These are phyloP conservation scores for Magnolia sinica DNA, from an alignment of 164 flowering plant genomes.

Conservation along the genomic window DNA sequence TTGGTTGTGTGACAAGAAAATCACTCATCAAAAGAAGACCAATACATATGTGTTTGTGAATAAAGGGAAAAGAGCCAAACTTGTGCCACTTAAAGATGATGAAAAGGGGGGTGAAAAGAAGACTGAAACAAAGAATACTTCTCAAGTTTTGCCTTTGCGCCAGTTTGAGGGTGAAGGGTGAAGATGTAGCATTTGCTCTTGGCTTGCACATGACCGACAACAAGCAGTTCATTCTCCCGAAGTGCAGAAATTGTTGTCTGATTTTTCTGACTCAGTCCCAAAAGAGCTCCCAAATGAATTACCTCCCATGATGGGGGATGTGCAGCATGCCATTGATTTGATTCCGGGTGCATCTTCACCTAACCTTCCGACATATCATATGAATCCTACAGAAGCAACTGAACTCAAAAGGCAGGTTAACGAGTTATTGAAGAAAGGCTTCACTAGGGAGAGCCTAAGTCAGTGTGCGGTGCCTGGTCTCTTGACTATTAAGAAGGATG, in stretches of 20 bases:
- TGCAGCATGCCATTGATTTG: background rate
- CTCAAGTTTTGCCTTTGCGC: background rate
- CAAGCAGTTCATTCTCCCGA: background rate
- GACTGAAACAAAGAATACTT: background rate
- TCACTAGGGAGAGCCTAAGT: background rate
- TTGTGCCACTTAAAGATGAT: background rate
- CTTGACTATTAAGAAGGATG: background rate
- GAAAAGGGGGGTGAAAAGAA: background rate
- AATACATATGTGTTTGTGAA: background rate
- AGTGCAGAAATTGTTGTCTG: background rate
- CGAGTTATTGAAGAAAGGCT: background rate
- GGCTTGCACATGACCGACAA: background rate
- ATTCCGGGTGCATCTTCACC: background rate
- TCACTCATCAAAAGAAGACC: background rate
- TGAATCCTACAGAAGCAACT: background rate
- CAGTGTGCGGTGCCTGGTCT: background rate
- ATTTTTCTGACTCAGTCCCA: background rate
- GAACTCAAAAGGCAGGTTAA: conserved; percentile 7
- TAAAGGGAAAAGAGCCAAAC: background rate
- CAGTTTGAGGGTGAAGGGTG: background rate
- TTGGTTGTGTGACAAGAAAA: background rate
- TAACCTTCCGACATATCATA: background rate
- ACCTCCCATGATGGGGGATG: background rate
- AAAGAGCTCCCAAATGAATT: background rate
- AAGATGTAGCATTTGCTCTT: background rate